Evolutionary conservation across 2,329 filamentous ascomycete species (phyloP), one percentile per base, ranked within the genome.

Genomic region (Ascochyta viciae-villosae): DNA sequence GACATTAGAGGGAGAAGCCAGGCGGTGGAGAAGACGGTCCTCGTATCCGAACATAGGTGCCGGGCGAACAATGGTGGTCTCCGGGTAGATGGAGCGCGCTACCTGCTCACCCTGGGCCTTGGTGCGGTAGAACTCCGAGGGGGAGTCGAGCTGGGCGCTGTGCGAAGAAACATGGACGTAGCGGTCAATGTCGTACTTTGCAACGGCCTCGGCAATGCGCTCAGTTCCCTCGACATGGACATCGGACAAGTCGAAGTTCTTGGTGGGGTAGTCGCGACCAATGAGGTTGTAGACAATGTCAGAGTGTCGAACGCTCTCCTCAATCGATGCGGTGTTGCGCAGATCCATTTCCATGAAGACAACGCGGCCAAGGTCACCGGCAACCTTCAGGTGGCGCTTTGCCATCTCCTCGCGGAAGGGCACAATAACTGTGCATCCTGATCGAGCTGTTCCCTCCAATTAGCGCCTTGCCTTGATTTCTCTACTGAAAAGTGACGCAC

Each of bases 271-370:
- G 77, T 94, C 90, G 62, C 94, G 90, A 63, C 95, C 95, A 72
- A 97, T 85, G 68, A 99, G 83, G 80, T 99, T 99, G 83, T 96
- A 96, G 63, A 99, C 95, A 61, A 97, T 90, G 75, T 99, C 95
- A 38, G 94, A 98, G 78, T 99, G 95, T 70, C 95, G 87, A 49
- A 99, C 93, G 71, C 91, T 95, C 79, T 96, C 93, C 76, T 99
- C 95, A 69, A 99, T 95, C 27, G 94, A 98, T 66, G 90, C 84
- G 38, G 92, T 98, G 79, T 99, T 99, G 73, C 88, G 89, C 58
- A 99, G 84, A 73, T 99, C 95, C 78, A 91, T 96, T 85, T 99
- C 95, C 70, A 96, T 83, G 78, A 99, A 98, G 69, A 90, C 82
- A 52, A 99, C 85, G 68, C 91, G 87, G 61, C 95, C 95, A 58